phyloP scores from a whole-genome alignment of 2,329 filamentous ascomycete species.

The Aspergillus ibericus region DNA sequence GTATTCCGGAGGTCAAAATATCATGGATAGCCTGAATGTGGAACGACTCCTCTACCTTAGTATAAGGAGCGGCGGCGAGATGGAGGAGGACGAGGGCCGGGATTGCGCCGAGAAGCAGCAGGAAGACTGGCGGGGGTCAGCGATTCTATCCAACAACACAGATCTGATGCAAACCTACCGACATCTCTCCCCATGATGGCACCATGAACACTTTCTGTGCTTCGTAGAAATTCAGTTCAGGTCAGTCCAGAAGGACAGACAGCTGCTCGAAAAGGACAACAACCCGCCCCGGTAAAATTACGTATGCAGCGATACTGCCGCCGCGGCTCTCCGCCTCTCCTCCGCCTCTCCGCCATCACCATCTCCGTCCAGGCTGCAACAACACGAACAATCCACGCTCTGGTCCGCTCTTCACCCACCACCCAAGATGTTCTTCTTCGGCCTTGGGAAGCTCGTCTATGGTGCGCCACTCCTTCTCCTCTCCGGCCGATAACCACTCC shows the following conservation, averaged over 20 bases:
- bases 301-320: not conserved
- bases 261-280: not conserved
- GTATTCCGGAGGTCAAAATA: constrained; percentile 77
- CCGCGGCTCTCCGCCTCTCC: not conserved
- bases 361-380: not conserved
- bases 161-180: constrained; percentile 8
- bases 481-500: not conserved
- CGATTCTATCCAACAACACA: not conserved
- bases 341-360: not conserved
- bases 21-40: constrained; percentile 94
- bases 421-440: constrained; percentile 68
- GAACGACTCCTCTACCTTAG: constrained; percentile 98
- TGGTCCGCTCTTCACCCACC: not conserved
- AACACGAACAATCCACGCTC: constrained; percentile 8
- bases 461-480: constrained; percentile 46
- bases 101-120: constrained; percentile 52
- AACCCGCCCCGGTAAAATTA: not conserved
- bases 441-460: constrained; percentile 71
- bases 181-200: constrained; percentile 27
- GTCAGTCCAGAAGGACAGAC: not conserved
- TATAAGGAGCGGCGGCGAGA: constrained; percentile 76
- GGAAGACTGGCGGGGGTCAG: constrained; percentile 11
- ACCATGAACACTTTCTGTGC: not conserved
- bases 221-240: not conserved
- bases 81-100: constrained; percentile 67